Base-by-base conservation (phyloP, 2,329 filamentous ascomycete species). In the Cryphonectria naterciae region DNA sequence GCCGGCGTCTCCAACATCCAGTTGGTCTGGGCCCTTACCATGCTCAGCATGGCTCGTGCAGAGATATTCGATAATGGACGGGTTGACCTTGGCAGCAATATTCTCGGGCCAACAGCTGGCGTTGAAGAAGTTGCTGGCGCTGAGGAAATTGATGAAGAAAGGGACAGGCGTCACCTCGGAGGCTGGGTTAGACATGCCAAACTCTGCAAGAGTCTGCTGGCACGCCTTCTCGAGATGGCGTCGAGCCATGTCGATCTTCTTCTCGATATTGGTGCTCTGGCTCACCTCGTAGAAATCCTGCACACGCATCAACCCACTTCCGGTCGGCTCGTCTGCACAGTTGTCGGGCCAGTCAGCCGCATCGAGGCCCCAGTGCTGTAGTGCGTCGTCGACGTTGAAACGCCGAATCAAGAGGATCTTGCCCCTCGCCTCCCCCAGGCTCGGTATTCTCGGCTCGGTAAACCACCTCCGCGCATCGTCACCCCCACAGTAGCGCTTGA, bases 221-320 rank as follows among this genome's bases (percentile, higher is more conserved):
- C 87, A 87, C 5, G 94, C 89, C 41, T 94, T 89, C 78, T 92
- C 90, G 63, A 98, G 88, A 76, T 97, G 94, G 35, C 91, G 90
- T 71, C 87, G 90, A 68, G 89, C 89, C 76, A 91, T 91, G 58
- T 85, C 81, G 72, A 97, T 92, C 85, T 98, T 99, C 81, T 91
- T 89, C 52, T 91, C 85, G 72, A 98, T 95, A 75, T 91, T 92
- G 71, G 88, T 84, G 32, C 88, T 89, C 80, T 94, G 89, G 62
- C 91, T 83, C 46, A 99, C 90, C 78, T 97, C 94, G 85, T 97
- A 98, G 81, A 95, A 98, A 83, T 98, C 96, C 83, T 98, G 96
- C 58, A 98, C 91, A 74, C 93, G 91, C 71, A 98, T 89, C 74
- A 90, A 85, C 4, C 93, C 94, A 76, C 90, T 90, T 11, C 88